These are phyloP conservation scores for Leersia perrieri DNA, from an alignment of 176 grass and related monocot genomes.

Conservation along the genomic window DNA sequence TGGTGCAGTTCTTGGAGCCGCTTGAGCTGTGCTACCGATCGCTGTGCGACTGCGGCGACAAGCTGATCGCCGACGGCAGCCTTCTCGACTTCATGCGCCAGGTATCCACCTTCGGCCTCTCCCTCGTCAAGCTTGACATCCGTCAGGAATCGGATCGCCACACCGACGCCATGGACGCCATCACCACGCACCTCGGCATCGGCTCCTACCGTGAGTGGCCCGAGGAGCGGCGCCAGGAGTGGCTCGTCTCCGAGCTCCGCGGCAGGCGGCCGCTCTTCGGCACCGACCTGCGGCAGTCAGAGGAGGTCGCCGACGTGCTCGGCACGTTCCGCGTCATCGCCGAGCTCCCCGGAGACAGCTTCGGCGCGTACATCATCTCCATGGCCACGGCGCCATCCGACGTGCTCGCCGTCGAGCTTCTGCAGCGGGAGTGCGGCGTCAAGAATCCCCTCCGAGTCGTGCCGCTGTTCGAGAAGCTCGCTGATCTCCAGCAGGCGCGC, in stretches of 20 bases:
- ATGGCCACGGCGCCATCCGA: conserved; percentile 72
- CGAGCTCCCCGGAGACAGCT: conserved; percentile 64
- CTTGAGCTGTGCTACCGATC: conserved; percentile 84
- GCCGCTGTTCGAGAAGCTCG: conserved; percentile 70
- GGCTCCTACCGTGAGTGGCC: conserved; percentile 75
- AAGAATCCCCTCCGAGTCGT: conserved; percentile 61
- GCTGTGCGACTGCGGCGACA: conserved; percentile 69
- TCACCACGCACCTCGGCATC: conserved; percentile 66
- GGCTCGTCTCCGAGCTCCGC: conserved; percentile 65
- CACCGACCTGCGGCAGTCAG: conserved; percentile 49
- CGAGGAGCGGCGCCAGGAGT: conserved; percentile 65
- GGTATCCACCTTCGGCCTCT: conserved; percentile 74
- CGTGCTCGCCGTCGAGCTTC: conserved; percentile 73
- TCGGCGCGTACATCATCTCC: conserved; percentile 77
- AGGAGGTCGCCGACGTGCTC: conserved; percentile 64
- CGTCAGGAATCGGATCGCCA: conserved; percentile 82
- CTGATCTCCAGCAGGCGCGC: conserved; percentile 57
- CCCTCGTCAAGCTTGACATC: conserved; percentile 74
- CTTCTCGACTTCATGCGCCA: conserved; percentile 77
- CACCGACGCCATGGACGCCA: conserved; percentile 61
- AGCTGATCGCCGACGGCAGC: conserved; percentile 60
- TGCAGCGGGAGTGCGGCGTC: conserved; percentile 59
- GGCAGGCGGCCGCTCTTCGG: conserved; percentile 65
- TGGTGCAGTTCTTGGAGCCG: conserved; percentile 66
- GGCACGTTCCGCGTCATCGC: conserved; percentile 67